Conservation (phyloP, 805 yeast genomes). For the Candida ficus region DNA sequence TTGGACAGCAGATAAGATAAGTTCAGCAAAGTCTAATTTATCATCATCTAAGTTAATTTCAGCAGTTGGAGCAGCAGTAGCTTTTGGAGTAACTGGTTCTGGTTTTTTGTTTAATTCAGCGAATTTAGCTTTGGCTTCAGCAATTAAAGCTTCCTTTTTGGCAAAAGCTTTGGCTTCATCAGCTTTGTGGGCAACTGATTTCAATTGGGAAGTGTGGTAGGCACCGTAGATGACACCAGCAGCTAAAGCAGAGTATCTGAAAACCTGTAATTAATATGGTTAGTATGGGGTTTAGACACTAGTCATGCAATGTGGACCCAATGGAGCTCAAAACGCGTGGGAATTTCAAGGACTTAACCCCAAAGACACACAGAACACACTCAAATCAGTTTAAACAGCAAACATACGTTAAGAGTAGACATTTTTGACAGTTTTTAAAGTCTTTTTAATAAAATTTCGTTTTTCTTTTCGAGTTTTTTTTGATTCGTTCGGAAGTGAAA, state of each 20-base stretch:
- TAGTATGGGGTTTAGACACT: not conserved
- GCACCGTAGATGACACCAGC: constrained; percentile 89
- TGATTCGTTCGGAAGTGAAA: constrained; percentile 11
- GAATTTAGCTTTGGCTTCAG: constrained; percentile 85
- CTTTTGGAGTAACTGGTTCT: constrained; percentile 26
- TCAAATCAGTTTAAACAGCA: no score
- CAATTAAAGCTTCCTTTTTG: constrained; percentile 68
- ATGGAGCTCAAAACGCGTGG: no score
- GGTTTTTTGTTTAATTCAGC: constrained; percentile 55
- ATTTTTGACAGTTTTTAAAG: constrained; percentile 28
- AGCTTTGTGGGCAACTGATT: constrained; percentile 51
- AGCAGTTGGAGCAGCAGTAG: constrained; percentile 32
- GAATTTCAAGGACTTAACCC: no score
- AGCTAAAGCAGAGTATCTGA: constrained; percentile 89
- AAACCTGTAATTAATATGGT: constrained; percentile 42
- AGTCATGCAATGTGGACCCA: no score
- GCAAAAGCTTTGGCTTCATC: constrained; percentile 55
- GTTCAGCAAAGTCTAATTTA: constrained; percentile 76
- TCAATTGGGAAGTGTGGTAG: constrained; percentile 69
- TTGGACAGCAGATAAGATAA: constrained; percentile 60
- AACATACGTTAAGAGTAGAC: constrained; percentile 47
- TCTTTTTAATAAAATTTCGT: not conserved
- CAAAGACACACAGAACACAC: no score
- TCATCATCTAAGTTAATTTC: constrained; percentile 80
- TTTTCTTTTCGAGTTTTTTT: constrained; percentile 7